These are phyloP conservation scores for Cercospora janseana DNA, from an alignment of 2,329 filamentous ascomycete genomes.

Conservation along the genomic window DNA sequence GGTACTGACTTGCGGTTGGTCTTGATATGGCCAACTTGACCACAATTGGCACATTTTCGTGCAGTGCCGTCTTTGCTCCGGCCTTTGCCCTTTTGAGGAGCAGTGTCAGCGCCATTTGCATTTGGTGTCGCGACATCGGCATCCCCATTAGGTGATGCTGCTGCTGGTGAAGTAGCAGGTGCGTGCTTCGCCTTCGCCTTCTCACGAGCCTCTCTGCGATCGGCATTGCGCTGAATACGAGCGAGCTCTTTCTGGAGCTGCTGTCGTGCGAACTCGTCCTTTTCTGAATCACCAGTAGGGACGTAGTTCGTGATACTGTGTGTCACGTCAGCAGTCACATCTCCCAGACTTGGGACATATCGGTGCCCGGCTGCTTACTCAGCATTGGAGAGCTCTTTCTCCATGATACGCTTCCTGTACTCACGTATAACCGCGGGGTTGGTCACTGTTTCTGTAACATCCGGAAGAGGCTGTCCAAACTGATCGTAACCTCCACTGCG, in stretches of 20 bases:
- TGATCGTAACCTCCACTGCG: slow-evolving; percentile 61
- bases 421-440: slow-evolving; percentile 85
- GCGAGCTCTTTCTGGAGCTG: slow-evolving; percentile 71
- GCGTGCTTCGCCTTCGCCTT: slow-evolving; percentile 68
- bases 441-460: slow-evolving; percentile 30
- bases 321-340: not conserved
- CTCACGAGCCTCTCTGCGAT: slow-evolving; percentile 83
- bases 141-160: slow-evolving; percentile 46
- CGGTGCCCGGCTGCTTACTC: slow-evolving; percentile 51
- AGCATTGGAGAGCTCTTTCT: slow-evolving; percentile 68
- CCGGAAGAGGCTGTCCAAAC: slow-evolving; percentile 54
- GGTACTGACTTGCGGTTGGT: slow-evolving; percentile 89
- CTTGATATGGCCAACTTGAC: slow-evolving; percentile 95
- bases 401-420: slow-evolving; percentile 76
- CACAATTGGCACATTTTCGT: slow-evolving; percentile 96
- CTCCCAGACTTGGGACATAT: not conserved
- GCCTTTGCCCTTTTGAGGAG: slow-evolving; percentile 39
- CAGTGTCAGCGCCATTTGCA: slow-evolving; percentile 24
- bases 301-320: slow-evolving; percentile 50
- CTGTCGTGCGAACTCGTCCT: slow-evolving; percentile 58
- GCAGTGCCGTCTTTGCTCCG: slow-evolving; percentile 64
- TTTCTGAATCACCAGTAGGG: slow-evolving; percentile 65
- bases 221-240: slow-evolving; percentile 86
- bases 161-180: slow-evolving; percentile 45
- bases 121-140: slow-evolving; percentile 42